Evolutionary conservation across 2,329 filamentous ascomycete genomes (phyloP), one percentile per base, ranked within the genome.

Genomic region (Claviceps citrina): DNA sequence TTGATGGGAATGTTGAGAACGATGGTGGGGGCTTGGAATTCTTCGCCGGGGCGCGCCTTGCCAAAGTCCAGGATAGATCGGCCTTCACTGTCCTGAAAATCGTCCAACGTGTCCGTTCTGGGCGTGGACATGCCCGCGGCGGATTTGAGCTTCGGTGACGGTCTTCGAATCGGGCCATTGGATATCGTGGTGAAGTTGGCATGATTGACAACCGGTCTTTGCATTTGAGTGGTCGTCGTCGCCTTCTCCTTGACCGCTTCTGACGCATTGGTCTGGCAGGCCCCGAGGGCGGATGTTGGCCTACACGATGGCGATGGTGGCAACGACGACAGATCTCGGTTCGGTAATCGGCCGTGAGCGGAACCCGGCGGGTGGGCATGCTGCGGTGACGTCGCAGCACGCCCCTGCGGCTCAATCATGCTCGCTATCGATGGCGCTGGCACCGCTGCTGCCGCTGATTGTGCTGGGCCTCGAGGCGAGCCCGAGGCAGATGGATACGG

Each of bases 381-480:
- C 26, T 51, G 55, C 3, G 51, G 55, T 33, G 54, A 58, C 13
- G 47, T 45, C 35, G 51, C 51, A 13, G 47, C 31, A 3, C 53
- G 56, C 4, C 58, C 59, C 5, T 60, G 56, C 12, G 57, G 59
- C 33, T 94, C 85, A 38, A 95, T 84, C 42, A 95, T 71, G 60
- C 84, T 93, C 5, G 85, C 81, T 49, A 95, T 94, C 3, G 89
- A 89, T 1, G 89, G 87, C 4, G 89, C 95, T 30, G 52, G 58
- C 39, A 54, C 57, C 9, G 55, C 49, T 34, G 54, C 49, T 39
- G 30, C 49, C 35, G 54, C 49, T 39, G 33, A 30, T 35, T 59
- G 58, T n/a, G 54, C 47, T 9, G 58, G 52, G 13, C 51, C 57
- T 35, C 68, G 65, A n/a, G 72, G 73, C 7, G 73, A 76, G 25